These are phyloP conservation scores for Citrullus mucosospermus DNA, from an alignment of 306 rosid genomes.

Conservation along the genomic window DNA sequence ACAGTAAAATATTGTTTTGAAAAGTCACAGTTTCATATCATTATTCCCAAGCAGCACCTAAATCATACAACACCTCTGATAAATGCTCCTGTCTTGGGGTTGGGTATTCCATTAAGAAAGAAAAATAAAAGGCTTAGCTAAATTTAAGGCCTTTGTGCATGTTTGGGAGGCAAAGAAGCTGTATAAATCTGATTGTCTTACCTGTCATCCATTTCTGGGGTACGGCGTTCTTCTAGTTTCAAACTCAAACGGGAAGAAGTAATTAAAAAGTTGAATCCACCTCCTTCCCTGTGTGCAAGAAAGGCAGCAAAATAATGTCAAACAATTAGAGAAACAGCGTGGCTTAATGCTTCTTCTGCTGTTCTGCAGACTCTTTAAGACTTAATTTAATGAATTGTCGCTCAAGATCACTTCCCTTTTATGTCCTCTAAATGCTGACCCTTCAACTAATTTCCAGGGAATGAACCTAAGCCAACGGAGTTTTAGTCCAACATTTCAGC, in stretches of 20 bases:
- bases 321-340: neutral
- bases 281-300: neutral
- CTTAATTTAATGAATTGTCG: neutral
- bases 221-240: neutral
- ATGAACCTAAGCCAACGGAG: neutral
- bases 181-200: constrained; percentile 1
- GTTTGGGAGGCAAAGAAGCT: neutral
- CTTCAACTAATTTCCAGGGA: constrained; percentile 4
- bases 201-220: constrained; percentile 6
- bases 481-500: constrained; percentile 9
- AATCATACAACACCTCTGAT: constrained; percentile 1
- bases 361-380: constrained; percentile 5
- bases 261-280: neutral
- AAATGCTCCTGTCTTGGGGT: neutral
- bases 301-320: constrained; percentile 8
- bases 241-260: neutral
- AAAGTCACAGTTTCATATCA: neutral
- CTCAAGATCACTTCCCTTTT: neutral
- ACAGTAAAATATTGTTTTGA: neutral
- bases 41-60: neutral
- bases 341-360: neutral
- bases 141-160: neutral
- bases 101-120: neutral
- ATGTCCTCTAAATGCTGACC: neutral
- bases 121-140: neutral